Evolutionary conservation across 2,329 filamentous ascomycete species (phyloP).

Genomic region (Teratosphaeria destructans): DNA sequence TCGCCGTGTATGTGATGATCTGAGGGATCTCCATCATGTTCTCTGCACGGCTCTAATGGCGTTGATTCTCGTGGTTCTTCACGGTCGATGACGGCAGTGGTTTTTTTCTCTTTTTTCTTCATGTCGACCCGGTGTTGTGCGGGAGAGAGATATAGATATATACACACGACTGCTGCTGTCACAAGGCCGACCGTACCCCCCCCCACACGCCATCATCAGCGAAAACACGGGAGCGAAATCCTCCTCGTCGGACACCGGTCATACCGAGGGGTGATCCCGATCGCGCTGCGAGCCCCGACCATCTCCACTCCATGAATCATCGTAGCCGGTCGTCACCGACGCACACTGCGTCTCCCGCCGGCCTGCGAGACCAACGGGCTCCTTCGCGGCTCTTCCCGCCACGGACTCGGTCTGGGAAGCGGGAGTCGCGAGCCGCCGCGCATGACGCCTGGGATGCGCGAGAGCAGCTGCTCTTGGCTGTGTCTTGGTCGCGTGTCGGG

Average conservation of each 20-base stretch:
- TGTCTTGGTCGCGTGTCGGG: background rate
- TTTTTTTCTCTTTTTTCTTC: too few species aligned
- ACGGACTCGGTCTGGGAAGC: background rate
- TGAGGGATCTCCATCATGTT: too few species aligned
- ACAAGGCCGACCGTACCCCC: background rate
- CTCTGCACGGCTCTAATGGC: too few species aligned
- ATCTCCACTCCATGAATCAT: background rate
- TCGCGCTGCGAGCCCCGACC: background rate
- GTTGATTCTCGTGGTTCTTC: too few species aligned
- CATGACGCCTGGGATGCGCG: conserved; percentile 15
- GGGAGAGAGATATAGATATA: background rate
- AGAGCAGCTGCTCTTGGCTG: conserved; percentile 7
- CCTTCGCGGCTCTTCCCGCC: background rate
- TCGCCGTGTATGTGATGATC: too few species aligned
- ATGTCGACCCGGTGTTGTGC: too few species aligned
- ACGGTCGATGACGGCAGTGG: too few species aligned
- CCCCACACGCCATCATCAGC: background rate
- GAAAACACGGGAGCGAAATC: background rate
- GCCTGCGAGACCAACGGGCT: background rate
- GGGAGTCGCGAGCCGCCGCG: conserved; percentile 10
- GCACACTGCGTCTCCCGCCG: background rate
- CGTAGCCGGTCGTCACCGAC: background rate
- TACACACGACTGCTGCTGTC: background rate
- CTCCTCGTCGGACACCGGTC: background rate
- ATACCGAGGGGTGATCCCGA: too few species aligned